phyloP scores from a whole-genome alignment of 345 rosid genomes.

The Clausena lansium region DNA sequence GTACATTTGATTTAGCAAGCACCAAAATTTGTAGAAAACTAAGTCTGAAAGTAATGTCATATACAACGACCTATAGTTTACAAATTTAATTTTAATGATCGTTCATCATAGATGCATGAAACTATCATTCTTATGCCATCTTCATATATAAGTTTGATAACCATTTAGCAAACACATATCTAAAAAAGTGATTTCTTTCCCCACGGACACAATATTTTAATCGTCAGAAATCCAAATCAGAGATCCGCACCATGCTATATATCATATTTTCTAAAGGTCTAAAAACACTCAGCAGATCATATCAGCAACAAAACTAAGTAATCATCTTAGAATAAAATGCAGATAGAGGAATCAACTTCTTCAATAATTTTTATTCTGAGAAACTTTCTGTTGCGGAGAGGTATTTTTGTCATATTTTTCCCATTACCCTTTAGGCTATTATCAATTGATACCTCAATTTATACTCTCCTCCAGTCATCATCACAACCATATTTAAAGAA shows the following conservation, averaged over 20 bases:
- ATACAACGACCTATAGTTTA: not conserved
- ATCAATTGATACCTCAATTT: not conserved
- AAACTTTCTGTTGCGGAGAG: too few species aligned
- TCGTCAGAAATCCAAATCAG: slow-evolving; percentile 3
- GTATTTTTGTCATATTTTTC: too few species aligned
- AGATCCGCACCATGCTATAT: not conserved
- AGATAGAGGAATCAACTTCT: not conserved
- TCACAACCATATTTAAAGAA: not conserved
- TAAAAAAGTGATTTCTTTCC: not conserved
- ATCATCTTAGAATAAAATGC: not conserved
- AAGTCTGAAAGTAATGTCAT: not conserved
- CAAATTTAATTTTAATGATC: not conserved
- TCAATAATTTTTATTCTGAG: not conserved
- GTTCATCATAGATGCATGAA: not conserved
- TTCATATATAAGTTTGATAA: not conserved
- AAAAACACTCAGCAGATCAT: too few species aligned
- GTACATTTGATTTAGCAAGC: slow-evolving; percentile 2
- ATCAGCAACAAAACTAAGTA: not conserved
- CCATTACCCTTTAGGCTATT: too few species aligned
- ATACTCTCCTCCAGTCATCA: not conserved
- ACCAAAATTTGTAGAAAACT: not conserved
- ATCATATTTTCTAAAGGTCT: not conserved
- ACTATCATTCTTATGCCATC: not conserved
- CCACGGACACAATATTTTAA: not conserved
- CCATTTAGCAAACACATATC: not conserved